phyloP scores from a whole-genome alignment of 257 asterid species.

The Ehretia macrophylla region DNA sequence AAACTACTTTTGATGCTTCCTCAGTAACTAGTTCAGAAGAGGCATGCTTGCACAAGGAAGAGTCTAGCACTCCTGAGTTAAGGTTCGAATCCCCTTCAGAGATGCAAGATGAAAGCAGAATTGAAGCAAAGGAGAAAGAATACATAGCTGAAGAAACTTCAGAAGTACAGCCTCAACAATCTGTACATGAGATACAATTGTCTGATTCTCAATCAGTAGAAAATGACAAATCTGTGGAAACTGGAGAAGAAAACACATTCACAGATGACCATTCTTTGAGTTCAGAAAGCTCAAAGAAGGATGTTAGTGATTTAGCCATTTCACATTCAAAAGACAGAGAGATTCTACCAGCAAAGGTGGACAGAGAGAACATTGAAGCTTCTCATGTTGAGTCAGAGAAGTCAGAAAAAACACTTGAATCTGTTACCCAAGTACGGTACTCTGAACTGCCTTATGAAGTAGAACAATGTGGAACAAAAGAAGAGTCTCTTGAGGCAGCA shows the following conservation, averaged over 20 bases:
- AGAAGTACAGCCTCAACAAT: background rate
- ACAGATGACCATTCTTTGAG: slow-evolving; percentile 3
- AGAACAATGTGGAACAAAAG: slow-evolving; percentile 18
- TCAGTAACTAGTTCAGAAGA: slow-evolving; percentile 8
- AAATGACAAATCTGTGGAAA: slow-evolving; percentile 8
- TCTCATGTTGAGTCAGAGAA: slow-evolving; percentile 4
- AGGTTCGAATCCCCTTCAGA: background rate
- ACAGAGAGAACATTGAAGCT: background rate
- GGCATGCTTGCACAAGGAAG: slow-evolving; percentile 2
- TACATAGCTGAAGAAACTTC: slow-evolving; percentile 1
- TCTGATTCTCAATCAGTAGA: background rate
- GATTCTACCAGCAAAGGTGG: background rate
- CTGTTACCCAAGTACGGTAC: slow-evolving; percentile 21
- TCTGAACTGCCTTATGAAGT: slow-evolving; percentile 16
- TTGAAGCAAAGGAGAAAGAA: background rate
- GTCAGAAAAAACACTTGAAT: slow-evolving; percentile 17
- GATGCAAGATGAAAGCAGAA: background rate
- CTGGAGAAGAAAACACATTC: slow-evolving; percentile 7
- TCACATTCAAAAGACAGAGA: slow-evolving; percentile 10
- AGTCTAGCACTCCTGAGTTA: background rate
- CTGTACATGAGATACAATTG: background rate
- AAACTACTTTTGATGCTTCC: slow-evolving; percentile 8
- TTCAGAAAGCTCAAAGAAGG: slow-evolving; percentile 5
- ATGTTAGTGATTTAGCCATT: slow-evolving; percentile 1
- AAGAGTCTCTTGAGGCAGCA: slow-evolving; percentile 22